Base-by-base conservation (phyloP, 2,329 filamentous ascomycete genomes). In the Apiospora marii region DNA sequence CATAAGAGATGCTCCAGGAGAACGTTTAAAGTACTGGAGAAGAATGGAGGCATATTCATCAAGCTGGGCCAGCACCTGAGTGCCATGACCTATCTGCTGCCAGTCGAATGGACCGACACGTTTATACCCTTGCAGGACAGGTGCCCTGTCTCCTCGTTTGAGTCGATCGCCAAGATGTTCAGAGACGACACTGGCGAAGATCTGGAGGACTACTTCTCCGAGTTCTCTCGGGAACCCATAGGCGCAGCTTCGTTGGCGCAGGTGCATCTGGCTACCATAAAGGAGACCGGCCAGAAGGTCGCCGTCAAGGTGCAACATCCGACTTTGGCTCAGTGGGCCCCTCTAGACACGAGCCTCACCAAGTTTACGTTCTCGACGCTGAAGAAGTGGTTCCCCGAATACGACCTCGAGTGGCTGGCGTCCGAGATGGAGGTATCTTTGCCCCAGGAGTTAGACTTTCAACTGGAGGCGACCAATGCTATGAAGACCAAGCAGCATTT, bases 301-400 rank as follows among this genome's bases (percentile, higher is more conserved):
- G 96, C 96, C 0, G 96, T 99, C 78, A 99, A 99, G 83, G 92
- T 99, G 14, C 96, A 99, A 81, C 96, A 99, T 83, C 96, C 96
- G 1, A 89, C 90, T 4, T 85, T 99, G 71, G 93, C 95, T 74
- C 93, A 97, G 82, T 99, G 95, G 94, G 93, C 94, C 22, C 93
- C 92, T 37, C 87, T 99, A 14, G 96, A 99, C 81, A 87, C 98
- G 76, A 91, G 92, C 2, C 86, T 99, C 74, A 99, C 96, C 6
- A 87, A 90, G 49, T 97, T 96, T 78, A 97, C 95, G 0, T 99
- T 99, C 82, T 91, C 92, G 14, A 96, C 92, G 0, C 85, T 99
- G 73, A 98, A 97, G 83, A 89, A 90, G 73, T 98, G 96, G 86
- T 99, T 99, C 80, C 97, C 97, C 2, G 95, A 98, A 78, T 99